Percentiles rank a stretch among this genome's conserved stretches.
Conservation (phyloP, 768 basidiomycete genomes). For the Tulasnella sp. region DNA sequence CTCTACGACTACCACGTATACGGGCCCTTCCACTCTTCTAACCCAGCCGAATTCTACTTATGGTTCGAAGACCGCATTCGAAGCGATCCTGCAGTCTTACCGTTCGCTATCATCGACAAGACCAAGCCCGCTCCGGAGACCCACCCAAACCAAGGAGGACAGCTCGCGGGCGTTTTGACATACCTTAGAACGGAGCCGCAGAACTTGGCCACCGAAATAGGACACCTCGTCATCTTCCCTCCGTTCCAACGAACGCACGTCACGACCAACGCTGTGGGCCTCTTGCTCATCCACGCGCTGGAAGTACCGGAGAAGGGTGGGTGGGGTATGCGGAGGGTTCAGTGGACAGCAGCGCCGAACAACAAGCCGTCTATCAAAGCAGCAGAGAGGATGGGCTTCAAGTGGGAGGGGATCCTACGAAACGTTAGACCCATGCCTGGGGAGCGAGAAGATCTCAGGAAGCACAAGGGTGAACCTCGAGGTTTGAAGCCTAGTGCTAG, state of each 20-base stretch:
- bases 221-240: conserved; percentile 52
- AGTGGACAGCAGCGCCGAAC: conserved; percentile 53
- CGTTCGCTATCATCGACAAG: conserved; percentile 56
- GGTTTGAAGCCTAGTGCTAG: not conserved
- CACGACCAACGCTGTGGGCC: conserved; percentile 45
- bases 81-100: conserved; percentile 36
- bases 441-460: conserved; percentile 27
- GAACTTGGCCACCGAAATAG: conserved; percentile 52
- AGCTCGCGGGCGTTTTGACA: conserved; percentile 53
- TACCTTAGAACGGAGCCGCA: conserved; percentile 45
- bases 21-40: conserved; percentile 38
- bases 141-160: conserved; percentile 24
- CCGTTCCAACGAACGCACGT: conserved; percentile 62
- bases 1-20: conserved; percentile 50
- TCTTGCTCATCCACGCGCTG: conserved; percentile 41
- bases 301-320: conserved; percentile 36
- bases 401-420: conserved; percentile 47
- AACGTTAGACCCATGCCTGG: conserved; percentile 44
- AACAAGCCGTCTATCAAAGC: conserved; percentile 49
- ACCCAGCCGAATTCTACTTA: conserved; percentile 11
- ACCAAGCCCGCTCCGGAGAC: conserved; percentile 36
- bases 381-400: conserved; percentile 60
- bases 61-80: conserved; percentile 34
- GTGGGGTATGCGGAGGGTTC: conserved; percentile 56
- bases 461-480: not conserved